Percentiles rank a stretch among this genome's conserved stretches.
Evolutionary conservation across 768 basidiomycete species (phyloP).

Genomic region (Lactarius quietus): DNA sequence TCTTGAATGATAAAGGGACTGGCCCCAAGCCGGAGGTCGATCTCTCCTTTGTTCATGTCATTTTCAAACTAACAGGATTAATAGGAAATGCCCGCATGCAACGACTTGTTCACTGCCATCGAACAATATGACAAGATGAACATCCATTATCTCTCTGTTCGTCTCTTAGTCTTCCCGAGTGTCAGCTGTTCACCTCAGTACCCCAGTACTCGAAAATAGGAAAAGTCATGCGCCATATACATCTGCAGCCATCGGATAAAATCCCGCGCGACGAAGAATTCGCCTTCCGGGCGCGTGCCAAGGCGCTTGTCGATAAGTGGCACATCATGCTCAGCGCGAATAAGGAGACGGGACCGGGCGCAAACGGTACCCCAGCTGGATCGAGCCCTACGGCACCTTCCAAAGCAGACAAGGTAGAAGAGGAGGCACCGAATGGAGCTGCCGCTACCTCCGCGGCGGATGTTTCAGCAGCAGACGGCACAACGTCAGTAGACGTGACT

Average conservation of each 20-base stretch:
- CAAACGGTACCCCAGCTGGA: slow-evolving; percentile 17
- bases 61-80: slow-evolving; percentile 9
- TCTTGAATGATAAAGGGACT: slow-evolving; percentile 58
- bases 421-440: slow-evolving; percentile 14
- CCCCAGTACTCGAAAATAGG: slow-evolving; percentile 69
- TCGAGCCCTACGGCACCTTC: slow-evolving; percentile 22
- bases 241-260: slow-evolving; percentile 47
- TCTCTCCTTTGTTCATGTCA: slow-evolving; percentile 17
- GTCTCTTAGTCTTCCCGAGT: slow-evolving; percentile 11
- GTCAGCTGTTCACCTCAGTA: not conserved
- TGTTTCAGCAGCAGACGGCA: slow-evolving; percentile 19
- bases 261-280: slow-evolving; percentile 65
- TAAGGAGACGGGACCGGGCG: slow-evolving; percentile 24
- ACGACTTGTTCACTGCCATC: slow-evolving; percentile 70
- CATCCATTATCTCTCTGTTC: slow-evolving; percentile 64
- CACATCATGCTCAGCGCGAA: slow-evolving; percentile 47
- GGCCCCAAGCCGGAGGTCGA: slow-evolving; percentile 63
- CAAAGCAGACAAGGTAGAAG: slow-evolving; percentile 16
- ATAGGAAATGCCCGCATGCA: slow-evolving; percentile 75
- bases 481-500: slow-evolving; percentile 22
- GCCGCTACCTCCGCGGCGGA: not conserved
- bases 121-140: slow-evolving; percentile 75
- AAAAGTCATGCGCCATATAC: slow-evolving; percentile 87
- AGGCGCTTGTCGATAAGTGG: slow-evolving; percentile 68
- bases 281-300: slow-evolving; percentile 68